These are phyloP conservation scores for Diaporthe sp. DNA, from an alignment of 2,329 filamentous ascomycete genomes.

Conservation along the genomic window DNA sequence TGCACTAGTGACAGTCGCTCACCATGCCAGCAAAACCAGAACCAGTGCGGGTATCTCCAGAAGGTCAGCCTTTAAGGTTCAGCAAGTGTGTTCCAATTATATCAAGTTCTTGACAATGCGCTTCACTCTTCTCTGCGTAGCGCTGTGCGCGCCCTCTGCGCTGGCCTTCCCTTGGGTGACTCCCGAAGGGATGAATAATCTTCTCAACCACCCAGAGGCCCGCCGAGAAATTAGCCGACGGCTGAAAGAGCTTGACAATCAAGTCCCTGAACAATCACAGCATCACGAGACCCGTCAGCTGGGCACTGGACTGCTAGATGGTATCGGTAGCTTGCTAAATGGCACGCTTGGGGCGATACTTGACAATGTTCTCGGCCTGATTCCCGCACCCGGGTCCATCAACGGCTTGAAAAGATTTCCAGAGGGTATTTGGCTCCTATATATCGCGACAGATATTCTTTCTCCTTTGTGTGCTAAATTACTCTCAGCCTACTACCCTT, in stretches of 20 bases:
- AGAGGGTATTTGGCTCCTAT: background rate
- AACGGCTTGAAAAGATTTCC: slow-evolving; percentile 9
- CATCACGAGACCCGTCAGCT: background rate
- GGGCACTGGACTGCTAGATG: background rate
- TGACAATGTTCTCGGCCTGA: slow-evolving; percentile 15
- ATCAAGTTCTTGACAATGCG: slow-evolving; percentile 3
- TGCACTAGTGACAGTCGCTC: background rate
- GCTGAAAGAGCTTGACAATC: background rate
- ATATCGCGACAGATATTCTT: background rate
- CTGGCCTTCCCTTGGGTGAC: slow-evolving; percentile 35
- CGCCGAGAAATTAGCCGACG: slow-evolving; percentile 33
- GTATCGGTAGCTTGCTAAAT: background rate
- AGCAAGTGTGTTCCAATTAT: too few species aligned
- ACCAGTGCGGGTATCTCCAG: background rate
- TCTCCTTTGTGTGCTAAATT: background rate
- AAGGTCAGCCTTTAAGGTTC: too few species aligned
- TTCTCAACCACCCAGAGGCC: slow-evolving; percentile 35
- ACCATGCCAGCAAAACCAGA: background rate
- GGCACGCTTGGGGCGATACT: background rate
- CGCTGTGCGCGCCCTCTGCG: slow-evolving; percentile 20
- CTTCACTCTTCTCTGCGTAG: slow-evolving; percentile 13
- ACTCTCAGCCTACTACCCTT: background rate
- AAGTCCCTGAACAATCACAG: background rate
- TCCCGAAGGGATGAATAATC: slow-evolving; percentile 31
- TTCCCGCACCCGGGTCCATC: background rate